Evolutionary conservation across 805 yeast species (phyloP).

Genomic region (Ogataea henricii): DNA sequence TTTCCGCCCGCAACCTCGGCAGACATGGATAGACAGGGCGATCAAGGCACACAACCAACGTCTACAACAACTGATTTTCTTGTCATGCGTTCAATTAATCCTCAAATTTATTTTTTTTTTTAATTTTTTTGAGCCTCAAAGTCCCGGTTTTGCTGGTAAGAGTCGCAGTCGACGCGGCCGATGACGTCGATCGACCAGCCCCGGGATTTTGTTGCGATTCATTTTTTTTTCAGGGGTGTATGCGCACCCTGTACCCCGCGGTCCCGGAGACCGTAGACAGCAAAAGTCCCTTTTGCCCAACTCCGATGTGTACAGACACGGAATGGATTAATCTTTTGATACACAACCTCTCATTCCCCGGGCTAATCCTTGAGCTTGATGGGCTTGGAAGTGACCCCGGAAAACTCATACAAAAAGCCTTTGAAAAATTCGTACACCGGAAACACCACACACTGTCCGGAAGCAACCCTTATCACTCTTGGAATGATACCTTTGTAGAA

Average conservation of each 20-base stretch:
- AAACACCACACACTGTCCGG: slow-evolving; percentile 98
- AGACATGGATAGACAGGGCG: not conserved
- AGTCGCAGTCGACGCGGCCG: not conserved
- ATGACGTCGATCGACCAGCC: slow-evolving; percentile 3
- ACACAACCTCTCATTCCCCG: not conserved
- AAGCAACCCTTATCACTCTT: slow-evolving; percentile 98
- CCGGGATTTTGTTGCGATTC: not conserved
- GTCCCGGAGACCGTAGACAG: slow-evolving; percentile 4
- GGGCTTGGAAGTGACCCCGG: slow-evolving; percentile 26
- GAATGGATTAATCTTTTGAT: no score
- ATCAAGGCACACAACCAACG: not conserved
- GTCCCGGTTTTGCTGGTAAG: not conserved
- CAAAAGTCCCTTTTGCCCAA: no score
- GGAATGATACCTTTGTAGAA: slow-evolving; percentile 98
- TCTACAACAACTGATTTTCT: not conserved
- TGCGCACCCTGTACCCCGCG: not conserved
- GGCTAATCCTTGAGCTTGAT: slow-evolving; percentile 19
- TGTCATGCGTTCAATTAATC: slow-evolving; percentile 7
- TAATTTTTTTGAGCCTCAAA: not conserved
- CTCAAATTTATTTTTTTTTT: not conserved
- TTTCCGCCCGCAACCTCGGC: not conserved
- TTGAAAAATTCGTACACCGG: slow-evolving; percentile 93
- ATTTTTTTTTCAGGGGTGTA: not conserved
- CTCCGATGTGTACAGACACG: no score
- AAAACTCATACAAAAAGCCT: slow-evolving; percentile 52